A percentile compares a stretch with the other conserved stretches of the same genome.
Evolutionary conservation across 805 yeast species (phyloP).

Genomic region (Lipomyces sp.): DNA sequence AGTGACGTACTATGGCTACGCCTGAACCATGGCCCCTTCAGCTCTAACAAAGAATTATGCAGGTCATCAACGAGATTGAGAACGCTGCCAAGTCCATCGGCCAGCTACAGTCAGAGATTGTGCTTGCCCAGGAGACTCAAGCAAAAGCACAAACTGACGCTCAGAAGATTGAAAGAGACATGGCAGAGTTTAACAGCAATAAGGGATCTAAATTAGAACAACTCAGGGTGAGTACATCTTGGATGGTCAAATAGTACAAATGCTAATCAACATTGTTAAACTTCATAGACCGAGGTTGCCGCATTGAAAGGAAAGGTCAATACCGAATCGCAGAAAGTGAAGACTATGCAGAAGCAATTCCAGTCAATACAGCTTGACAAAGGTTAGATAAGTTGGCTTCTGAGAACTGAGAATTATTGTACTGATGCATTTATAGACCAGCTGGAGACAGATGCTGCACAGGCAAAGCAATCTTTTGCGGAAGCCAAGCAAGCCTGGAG

Average conservation of each 20-base stretch:
- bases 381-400: slow-evolving; percentile 5
- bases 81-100: slow-evolving; percentile 49
- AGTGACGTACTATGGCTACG: too few relatives aligned
- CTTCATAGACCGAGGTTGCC: slow-evolving; percentile 45
- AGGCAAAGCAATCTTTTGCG: slow-evolving; percentile 8
- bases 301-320: slow-evolving; percentile 41
- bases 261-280: slow-evolving; percentile 2
- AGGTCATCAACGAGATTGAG: slow-evolving; percentile 30
- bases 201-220: slow-evolving; percentile 77
- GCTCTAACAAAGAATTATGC: too few relatives aligned
- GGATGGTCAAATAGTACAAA: slow-evolving; percentile 5
- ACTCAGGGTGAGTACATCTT: slow-evolving; percentile 40
- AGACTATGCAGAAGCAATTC: slow-evolving; percentile 49
- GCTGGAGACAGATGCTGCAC: slow-evolving; percentile 51
- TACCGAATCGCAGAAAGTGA: slow-evolving; percentile 43
- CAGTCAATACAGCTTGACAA: slow-evolving; percentile 64
- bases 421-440: slow-evolving; percentile 51
- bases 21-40: too few relatives aligned
- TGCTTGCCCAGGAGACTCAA: slow-evolving; percentile 39
- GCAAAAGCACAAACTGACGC: slow-evolving; percentile 46
- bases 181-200: slow-evolving; percentile 73
- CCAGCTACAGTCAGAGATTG: slow-evolving; percentile 42
- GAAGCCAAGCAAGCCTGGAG: slow-evolving; percentile 23
- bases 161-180: slow-evolving; percentile 61
- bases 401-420: not conserved